These are phyloP conservation scores for Lichtheimia hyalospora DNA, from an alignment of 371 early-diverging fungal species.

Conservation along the genomic window DNA sequence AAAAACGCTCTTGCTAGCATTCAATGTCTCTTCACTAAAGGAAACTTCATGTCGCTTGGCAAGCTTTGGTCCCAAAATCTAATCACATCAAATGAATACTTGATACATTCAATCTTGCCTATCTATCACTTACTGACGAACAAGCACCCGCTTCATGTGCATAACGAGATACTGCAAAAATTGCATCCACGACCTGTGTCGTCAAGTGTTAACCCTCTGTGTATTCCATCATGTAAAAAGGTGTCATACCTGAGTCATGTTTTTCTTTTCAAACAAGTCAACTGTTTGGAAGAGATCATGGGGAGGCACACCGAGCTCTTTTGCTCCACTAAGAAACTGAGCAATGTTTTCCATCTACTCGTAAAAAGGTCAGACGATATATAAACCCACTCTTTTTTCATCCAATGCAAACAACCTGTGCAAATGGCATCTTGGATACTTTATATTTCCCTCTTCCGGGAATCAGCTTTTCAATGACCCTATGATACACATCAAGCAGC, in stretches of 20 bases:
- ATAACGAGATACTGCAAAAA: constrained; percentile 83
- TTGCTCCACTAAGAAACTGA: constrained; percentile 71
- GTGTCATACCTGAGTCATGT: constrained; percentile 66
- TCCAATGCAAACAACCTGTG: constrained; percentile 50
- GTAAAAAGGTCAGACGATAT: not conserved
- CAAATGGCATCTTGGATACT: constrained; percentile 76
- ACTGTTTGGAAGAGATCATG: constrained; percentile 89
- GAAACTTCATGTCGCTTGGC: constrained; percentile 67
- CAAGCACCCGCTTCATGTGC: constrained; percentile 66
- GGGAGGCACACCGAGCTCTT: constrained; percentile 73
- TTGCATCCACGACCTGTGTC: constrained; percentile 61
- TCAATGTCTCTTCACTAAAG: constrained; percentile 68
- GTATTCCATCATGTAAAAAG: not conserved
- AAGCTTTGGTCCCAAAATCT: constrained; percentile 75
- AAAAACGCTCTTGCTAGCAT: constrained; percentile 56
- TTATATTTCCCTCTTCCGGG: constrained; percentile 61
- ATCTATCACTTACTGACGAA: constrained; percentile 33
- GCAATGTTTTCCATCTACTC: constrained; percentile 85
- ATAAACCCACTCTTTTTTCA: not conserved
- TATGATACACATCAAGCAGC: constrained; percentile 6
- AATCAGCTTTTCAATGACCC: constrained; percentile 59
- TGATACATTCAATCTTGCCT: not conserved
- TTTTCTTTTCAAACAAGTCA: constrained; percentile 88
- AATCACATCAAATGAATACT: not conserved
- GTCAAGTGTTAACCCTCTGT: not conserved